A percentile compares a stretch with the other conserved stretches of the same genome.
These are phyloP conservation scores for Trametes pubescens DNA, from an alignment of 1,284 basidiomycete species.

Conservation along the genomic window DNA sequence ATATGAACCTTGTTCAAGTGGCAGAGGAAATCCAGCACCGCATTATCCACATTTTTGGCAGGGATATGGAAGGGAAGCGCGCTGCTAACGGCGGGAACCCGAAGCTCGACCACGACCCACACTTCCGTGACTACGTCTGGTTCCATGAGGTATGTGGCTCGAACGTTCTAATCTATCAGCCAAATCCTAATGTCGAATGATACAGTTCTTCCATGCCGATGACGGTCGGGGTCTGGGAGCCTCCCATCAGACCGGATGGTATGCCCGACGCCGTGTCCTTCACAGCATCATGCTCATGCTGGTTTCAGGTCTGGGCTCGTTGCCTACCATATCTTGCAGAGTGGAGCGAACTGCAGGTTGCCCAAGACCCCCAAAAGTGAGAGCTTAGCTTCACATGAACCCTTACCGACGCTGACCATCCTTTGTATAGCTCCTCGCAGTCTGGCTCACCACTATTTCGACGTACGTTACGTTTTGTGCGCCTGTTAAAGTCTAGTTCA, in stretches of 20 bases:
- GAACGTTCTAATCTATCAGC: not conserved
- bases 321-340: conserved; percentile 91
- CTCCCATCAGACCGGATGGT: conserved; percentile 98
- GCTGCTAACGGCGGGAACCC: conserved; percentile 92
- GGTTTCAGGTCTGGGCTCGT: conserved; percentile 83
- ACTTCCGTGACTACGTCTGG: conserved; percentile 96
- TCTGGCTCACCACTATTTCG: conserved; percentile 93
- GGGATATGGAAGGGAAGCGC: conserved; percentile 85
- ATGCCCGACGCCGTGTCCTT: conserved; percentile 32
- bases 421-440: conserved; percentile 79
- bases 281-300: conserved; percentile 2
- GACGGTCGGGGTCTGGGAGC: conserved; percentile 92
- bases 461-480: conserved; percentile 56
- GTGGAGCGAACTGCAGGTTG: conserved; percentile 83
- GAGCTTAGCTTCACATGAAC: conserved; percentile 39
- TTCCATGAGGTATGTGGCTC: conserved; percentile 84
- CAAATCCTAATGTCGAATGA: conserved; percentile 2
- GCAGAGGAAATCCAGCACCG: conserved; percentile 98
- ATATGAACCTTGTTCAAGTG: conserved; percentile 92
- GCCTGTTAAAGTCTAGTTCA: not conserved
- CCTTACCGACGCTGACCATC: not conserved
- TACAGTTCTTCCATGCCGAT: conserved; percentile 94
- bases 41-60: conserved; percentile 95
- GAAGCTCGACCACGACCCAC: conserved; percentile 91
- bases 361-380: conserved; percentile 89